Conservation (phyloP, 345 rosid species). For the Lagerstroemia speciosa region DNA sequence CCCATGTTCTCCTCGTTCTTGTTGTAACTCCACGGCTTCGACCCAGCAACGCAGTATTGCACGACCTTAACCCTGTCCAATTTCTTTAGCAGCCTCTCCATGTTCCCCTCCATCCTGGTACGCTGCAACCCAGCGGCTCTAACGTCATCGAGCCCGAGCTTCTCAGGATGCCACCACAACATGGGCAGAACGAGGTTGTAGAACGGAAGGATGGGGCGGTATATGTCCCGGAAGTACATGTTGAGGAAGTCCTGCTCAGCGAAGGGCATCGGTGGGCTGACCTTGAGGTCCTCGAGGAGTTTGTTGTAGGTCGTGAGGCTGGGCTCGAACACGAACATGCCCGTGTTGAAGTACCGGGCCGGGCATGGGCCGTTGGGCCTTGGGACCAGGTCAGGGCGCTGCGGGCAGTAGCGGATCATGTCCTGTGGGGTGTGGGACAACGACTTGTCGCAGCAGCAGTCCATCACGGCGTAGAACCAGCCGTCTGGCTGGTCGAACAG, state of each 20-base stretch:
- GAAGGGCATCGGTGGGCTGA: constrained; percentile 36
- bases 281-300: constrained; percentile 24
- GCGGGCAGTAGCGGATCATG: constrained; percentile 43
- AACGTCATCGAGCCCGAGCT: constrained; percentile 20
- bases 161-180: constrained; percentile 50
- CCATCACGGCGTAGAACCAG: constrained; percentile 38
- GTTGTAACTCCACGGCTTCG: too few relatives aligned
- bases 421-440: constrained; percentile 31
- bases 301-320: constrained; percentile 18
- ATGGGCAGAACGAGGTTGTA: constrained; percentile 42
- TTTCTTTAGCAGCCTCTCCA: too few relatives aligned
- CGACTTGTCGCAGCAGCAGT: constrained; percentile 42
- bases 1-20: too few relatives aligned
- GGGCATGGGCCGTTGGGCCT: constrained; percentile 22
- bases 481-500: constrained; percentile 29
- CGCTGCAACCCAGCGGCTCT: constrained; percentile 41
- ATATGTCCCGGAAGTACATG: constrained; percentile 34
- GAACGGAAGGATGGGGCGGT: constrained; percentile 20
- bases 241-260: constrained; percentile 54
- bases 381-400: constrained; percentile 32
- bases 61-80: too few relatives aligned
- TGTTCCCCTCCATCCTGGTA: constrained; percentile 37
- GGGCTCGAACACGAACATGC: constrained; percentile 44
- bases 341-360: constrained; percentile 40
- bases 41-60: too few relatives aligned